phyloP scores from a whole-genome alignment of 768 basidiomycete genomes.

The Kwoniella shandongensis region DNA sequence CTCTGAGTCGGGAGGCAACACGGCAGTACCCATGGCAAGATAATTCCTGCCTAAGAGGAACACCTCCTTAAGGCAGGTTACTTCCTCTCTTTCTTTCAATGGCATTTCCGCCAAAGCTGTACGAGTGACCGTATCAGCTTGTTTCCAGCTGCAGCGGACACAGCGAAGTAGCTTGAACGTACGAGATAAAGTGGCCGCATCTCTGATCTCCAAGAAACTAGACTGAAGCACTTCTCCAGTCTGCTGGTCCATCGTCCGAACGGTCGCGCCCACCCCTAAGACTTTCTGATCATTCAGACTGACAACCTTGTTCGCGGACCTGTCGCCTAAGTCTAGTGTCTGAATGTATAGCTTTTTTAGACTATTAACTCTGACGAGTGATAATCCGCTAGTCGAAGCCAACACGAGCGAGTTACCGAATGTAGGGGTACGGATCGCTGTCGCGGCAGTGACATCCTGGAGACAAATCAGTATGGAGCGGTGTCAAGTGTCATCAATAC shows the following conservation, averaged over 20 bases:
- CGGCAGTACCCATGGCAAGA: constrained; percentile 44
- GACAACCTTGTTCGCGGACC: constrained; percentile 31
- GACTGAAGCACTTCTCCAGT: constrained; percentile 42
- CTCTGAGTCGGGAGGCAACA: constrained; percentile 34
- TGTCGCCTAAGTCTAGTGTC: constrained; percentile 41
- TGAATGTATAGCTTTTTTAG: constrained; percentile 50
- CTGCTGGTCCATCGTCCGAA: constrained; percentile 32
- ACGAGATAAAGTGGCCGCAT: constrained; percentile 34
- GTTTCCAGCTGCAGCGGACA: not conserved
- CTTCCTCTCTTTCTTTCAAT: constrained; percentile 35
- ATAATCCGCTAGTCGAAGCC: constrained; percentile 26
- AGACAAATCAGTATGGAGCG: not conserved
- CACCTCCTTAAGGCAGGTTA: constrained; percentile 34
- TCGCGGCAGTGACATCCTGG: constrained; percentile 39
- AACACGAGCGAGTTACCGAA: constrained; percentile 38
- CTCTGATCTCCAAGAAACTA: constrained; percentile 41
- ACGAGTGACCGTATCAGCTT: not conserved
- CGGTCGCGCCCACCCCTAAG: constrained; percentile 26
- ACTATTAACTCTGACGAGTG: constrained; percentile 36
- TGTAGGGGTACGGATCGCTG: constrained; percentile 16
- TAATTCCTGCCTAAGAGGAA: constrained; percentile 32
- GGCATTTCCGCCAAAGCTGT: constrained; percentile 34
- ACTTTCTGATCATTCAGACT: constrained; percentile 12
- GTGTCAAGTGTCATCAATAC: not conserved
- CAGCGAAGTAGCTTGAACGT: constrained; percentile 9